These are phyloP conservation scores for Stereocaulon alpinum DNA, from an alignment of 495 filamentous ascomycete genomes.

Conservation along the genomic window DNA sequence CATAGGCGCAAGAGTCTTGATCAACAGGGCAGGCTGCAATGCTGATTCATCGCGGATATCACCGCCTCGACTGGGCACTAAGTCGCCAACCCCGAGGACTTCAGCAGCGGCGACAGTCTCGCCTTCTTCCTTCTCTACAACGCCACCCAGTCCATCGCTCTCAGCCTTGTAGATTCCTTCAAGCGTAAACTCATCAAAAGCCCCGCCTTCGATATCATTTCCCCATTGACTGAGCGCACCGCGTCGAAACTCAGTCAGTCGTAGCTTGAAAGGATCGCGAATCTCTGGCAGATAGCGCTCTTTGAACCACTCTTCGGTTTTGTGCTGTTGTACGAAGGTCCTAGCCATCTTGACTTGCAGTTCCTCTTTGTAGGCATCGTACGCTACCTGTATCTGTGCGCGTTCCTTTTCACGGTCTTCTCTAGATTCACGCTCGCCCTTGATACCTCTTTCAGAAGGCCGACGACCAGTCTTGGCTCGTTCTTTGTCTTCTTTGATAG, in stretches of 20 bases:
- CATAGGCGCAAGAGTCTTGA: conserved; percentile 96
- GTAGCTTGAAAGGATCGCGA: conserved; percentile 53
- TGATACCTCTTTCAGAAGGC: conserved; percentile 52
- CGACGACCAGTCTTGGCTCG: conserved; percentile 60
- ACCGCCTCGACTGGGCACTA: conserved; percentile 67
- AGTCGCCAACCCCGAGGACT: conserved; percentile 80
- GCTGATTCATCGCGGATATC: conserved; percentile 77
- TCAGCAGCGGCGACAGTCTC: conserved; percentile 84
- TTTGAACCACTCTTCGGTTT: conserved; percentile 93
- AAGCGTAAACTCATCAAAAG: conserved; percentile 88
- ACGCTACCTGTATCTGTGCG: conserved; percentile 79
- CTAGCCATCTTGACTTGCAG: conserved; percentile 84
- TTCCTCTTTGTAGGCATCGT: conserved; percentile 90
- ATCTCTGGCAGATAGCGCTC: conserved; percentile 85
- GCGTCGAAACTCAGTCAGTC: conserved; percentile 64
- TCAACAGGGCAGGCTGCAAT: conserved; percentile 80
- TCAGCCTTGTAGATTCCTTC: conserved; percentile 94
- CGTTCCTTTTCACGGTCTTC: conserved; percentile 87
- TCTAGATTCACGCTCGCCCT: conserved; percentile 63
- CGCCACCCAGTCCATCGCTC: conserved; percentile 73
- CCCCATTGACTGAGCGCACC: conserved; percentile 74
- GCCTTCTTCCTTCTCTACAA: conserved; percentile 90
- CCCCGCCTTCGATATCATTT: conserved; percentile 64
- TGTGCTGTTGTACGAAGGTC: conserved; percentile 80
- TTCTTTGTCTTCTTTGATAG: conserved; percentile 79